Percentiles rank a stretch among this genome's conserved stretches.
Evolutionary conservation across 805 yeast genomes (phyloP).

Genomic region (Myxozyma kluyveri): DNA sequence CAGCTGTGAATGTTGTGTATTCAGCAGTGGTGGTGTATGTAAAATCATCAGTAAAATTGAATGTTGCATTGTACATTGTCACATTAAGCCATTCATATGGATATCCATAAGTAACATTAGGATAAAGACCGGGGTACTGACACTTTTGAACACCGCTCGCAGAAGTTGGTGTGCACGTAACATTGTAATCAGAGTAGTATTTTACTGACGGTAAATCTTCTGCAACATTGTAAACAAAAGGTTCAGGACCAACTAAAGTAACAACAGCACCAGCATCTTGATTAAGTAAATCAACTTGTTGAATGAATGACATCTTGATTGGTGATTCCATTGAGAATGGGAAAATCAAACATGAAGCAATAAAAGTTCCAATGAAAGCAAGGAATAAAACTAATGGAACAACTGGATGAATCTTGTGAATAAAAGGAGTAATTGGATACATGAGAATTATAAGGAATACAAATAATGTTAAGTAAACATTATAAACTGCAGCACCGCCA

Average conservation of each 20-base stretch:
- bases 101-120: constrained; percentile 27
- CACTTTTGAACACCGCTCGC: constrained; percentile 17
- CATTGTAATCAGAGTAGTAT: constrained; percentile 32
- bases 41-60: constrained; percentile 13
- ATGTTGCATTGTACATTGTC: constrained; percentile 19
- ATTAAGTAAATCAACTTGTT: constrained; percentile 51
- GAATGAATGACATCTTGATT: constrained; percentile 67
- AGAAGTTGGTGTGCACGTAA: constrained; percentile 9
- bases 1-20: constrained; percentile 5
- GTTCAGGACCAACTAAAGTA: constrained; percentile 51
- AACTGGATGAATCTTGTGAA: constrained; percentile 26
- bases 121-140: constrained; percentile 27
- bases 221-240: constrained; percentile 49
- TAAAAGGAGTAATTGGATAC: constrained; percentile 38
- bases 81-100: constrained; percentile 28
- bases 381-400: constrained; percentile 26
- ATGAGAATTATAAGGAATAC: constrained; percentile 35
- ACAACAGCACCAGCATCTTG: constrained; percentile 37
- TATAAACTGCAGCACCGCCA: constrained; percentile 39
- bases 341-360: constrained; percentile 35
- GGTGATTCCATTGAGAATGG: constrained; percentile 69
- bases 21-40: constrained; percentile 15
- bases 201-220: constrained; percentile 65
- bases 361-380: constrained; percentile 29
- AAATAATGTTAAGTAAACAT: constrained; percentile 25